Conservation (phyloP, 495 filamentous ascomycete species). For the Penicillium canescens region DNA sequence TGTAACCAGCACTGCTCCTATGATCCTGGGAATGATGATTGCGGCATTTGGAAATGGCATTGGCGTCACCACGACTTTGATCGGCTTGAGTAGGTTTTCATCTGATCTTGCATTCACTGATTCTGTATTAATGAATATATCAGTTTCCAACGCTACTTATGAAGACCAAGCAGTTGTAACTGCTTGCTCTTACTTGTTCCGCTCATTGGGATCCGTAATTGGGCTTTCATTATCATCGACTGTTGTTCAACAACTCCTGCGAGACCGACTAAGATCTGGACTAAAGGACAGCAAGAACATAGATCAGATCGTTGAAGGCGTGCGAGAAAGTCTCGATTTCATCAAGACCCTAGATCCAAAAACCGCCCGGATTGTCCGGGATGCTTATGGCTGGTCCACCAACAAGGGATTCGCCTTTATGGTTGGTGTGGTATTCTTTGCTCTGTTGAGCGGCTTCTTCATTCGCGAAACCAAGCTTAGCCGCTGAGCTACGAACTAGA, state of each 20-base stretch:
- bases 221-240: conserved; percentile 72
- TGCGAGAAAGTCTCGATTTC: conserved; percentile 72
- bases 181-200: conserved; percentile 85
- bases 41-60: conserved; percentile 63
- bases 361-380: conserved; percentile 60
- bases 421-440: conserved; percentile 44
- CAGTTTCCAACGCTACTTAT: conserved; percentile 67
- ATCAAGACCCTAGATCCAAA: conserved; percentile 66
- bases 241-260: conserved; percentile 70
- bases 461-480: conserved; percentile 43
- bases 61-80: conserved; percentile 71
- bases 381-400: conserved; percentile 63
- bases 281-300: conserved; percentile 61
- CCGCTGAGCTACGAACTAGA: conserved; percentile 18
- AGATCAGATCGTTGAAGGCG: conserved; percentile 67
- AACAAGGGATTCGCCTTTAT: conserved; percentile 49
- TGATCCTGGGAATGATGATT: conserved; percentile 57
- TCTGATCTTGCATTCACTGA: background rate
- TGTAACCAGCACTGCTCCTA: conserved; percentile 40
- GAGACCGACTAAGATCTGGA: conserved; percentile 52
- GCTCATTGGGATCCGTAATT: conserved; percentile 75
- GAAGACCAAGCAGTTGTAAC: conserved; percentile 78
- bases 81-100: conserved; percentile 52
- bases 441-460: conserved; percentile 46
- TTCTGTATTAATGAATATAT: conserved; percentile 9